These are phyloP conservation scores for Exophiala xenobiotica DNA, from an alignment of 2,329 filamentous ascomycete species.

Conservation along the genomic window DNA sequence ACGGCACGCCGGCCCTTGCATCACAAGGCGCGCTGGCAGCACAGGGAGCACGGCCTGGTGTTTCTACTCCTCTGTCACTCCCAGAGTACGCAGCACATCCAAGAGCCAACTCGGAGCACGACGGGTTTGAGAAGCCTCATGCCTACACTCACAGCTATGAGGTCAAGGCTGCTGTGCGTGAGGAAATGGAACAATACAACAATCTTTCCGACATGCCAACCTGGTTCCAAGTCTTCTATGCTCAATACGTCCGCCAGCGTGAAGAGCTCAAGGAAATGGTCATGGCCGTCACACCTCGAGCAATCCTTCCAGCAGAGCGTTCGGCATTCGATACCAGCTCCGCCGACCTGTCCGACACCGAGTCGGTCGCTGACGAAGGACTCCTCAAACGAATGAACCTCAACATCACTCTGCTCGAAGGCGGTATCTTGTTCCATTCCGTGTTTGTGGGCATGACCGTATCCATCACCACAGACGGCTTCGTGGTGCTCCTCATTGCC, in stretches of 20 bases:
- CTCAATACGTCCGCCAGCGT: constrained; percentile 60
- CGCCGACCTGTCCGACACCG: too few species aligned
- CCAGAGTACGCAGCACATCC: neutral
- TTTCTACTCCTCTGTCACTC: neutral
- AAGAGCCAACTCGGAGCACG: neutral
- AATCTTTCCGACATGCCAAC: constrained; percentile 69
- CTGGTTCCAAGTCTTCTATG: constrained; percentile 62
- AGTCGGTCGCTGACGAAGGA: neutral
- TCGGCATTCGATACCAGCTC: too few species aligned
- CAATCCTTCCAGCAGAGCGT: neutral
- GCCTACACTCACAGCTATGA: constrained; percentile 5
- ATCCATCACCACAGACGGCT: constrained; percentile 71
- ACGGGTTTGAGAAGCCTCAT: constrained; percentile 4
- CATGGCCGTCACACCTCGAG: constrained; percentile 24
- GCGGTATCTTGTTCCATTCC: constrained; percentile 79
- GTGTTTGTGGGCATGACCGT: constrained; percentile 85
- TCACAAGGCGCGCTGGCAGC: neutral
- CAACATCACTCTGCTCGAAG: constrained; percentile 69
- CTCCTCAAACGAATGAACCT: constrained; percentile 23
- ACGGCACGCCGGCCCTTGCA: constrained; percentile 30
- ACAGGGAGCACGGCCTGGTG: neutral
- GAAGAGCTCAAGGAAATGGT: constrained; percentile 60
- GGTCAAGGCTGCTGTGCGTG: neutral
- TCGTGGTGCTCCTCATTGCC: constrained; percentile 73
- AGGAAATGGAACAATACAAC: constrained; percentile 15